Evolutionary conservation across 2,329 filamentous ascomycete species (phyloP), one percentile per base, ranked within the genome.

Genomic region (Coleophoma cylindrospora): DNA sequence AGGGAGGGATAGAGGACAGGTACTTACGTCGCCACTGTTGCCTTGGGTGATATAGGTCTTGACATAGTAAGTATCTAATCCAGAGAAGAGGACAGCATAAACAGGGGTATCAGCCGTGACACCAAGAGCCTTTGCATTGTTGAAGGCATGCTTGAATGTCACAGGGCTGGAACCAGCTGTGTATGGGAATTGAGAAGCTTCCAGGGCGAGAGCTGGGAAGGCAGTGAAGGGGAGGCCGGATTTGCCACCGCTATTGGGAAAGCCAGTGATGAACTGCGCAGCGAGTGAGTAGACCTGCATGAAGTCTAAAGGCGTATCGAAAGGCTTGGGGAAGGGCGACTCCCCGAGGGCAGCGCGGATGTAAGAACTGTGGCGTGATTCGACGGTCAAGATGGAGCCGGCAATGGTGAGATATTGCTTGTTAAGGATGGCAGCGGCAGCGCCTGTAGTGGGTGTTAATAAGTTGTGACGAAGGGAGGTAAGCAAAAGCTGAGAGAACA

Each of bases 321-420:
- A 83, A 12, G 81, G 66, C 55, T 78, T 72, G 1, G 81, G 68
- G 57, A 79, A 81, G 2, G 81, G 79, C 4, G 65, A 64, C 56
- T 79, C 62, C 44, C 69, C 64, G 19, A 74, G 65, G 14, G 67
- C 67, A 33, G 68, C 64, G 48, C 83, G 79, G 54, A 85, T 68
- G 81, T 83, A 3, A 82, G 83, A 70, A 1, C 76, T 76, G 67
- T 86, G 82, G 11, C 82, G 75, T 22, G 82, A 74, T 60, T 85
- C 82, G 47, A 84, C 76, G 34, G 79, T 79, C 43, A 86, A 70
- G 59, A 87, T 80, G 49, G 75, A 75, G 17, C 76, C 82, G 1
- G 81, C 82, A 5, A 75, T 75, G 1, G 76, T 76, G 38, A 86
- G 68, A 66, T 83, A 82, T 22, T 70, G 68, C 55, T 79, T 75